A percentile compares a stretch with the other conserved stretches of the same genome.
phyloP scores from a whole-genome alignment of 2,329 filamentous ascomycete genomes.

The Chaetothyriales sp. region DNA sequence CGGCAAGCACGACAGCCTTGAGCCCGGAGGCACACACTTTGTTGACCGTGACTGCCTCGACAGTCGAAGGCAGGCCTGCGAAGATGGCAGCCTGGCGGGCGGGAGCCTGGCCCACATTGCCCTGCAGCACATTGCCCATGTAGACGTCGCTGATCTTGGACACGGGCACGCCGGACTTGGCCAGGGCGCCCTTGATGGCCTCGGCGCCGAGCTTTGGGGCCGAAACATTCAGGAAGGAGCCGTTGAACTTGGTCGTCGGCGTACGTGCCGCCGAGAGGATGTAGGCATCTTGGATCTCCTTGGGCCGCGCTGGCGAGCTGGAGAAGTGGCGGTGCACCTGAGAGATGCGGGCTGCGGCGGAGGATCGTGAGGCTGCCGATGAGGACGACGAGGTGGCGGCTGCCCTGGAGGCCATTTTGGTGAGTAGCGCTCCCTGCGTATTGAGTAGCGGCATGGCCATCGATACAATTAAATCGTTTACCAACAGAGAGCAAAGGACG shows the following conservation, averaged over 20 bases:
- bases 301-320: slow-evolving; percentile 31
- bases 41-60: slow-evolving; percentile 88
- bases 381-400: neutral
- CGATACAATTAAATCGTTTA: neutral
- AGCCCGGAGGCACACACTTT: slow-evolving; percentile 95
- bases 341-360: slow-evolving; percentile 28
- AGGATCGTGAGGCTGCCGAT: slow-evolving; percentile 1
- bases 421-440: neutral
- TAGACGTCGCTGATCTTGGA: slow-evolving; percentile 82
- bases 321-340: slow-evolving; percentile 39
- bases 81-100: slow-evolving; percentile 83
- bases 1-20: slow-evolving; percentile 79
- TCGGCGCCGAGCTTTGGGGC: slow-evolving; percentile 79
- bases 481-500: neutral
- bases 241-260: slow-evolving; percentile 87
- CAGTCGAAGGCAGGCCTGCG: slow-evolving; percentile 62
- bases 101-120: slow-evolving; percentile 70
- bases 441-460: neutral
- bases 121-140: slow-evolving; percentile 91
- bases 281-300: slow-evolving; percentile 79
- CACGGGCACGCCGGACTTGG: slow-evolving; percentile 68
- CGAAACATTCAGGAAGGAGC: slow-evolving; percentile 65
- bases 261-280: slow-evolving; percentile 83
- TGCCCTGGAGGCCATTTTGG: neutral
- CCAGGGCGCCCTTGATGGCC: slow-evolving; percentile 80